A percentile compares a stretch with the other conserved stretches of the same genome.
These are phyloP conservation scores for Rubia balearica DNA, from an alignment of 305 asterid genomes.

Conservation along the genomic window DNA sequence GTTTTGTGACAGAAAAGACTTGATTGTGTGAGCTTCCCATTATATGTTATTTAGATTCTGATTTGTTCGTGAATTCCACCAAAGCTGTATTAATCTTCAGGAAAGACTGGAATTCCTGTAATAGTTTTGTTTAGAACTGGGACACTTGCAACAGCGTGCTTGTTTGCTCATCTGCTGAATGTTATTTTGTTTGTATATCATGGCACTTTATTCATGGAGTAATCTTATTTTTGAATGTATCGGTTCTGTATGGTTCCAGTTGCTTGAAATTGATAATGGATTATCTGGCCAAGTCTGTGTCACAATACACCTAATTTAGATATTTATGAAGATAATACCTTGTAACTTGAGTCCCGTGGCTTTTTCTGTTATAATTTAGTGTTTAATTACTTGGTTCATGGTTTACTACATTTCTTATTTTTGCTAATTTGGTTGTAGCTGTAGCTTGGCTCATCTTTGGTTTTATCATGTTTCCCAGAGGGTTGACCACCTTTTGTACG, in stretches of 20 bases:
- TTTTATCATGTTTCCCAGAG: not conserved
- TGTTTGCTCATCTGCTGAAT: no score
- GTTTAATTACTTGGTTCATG: not conserved
- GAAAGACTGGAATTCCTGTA: not conserved
- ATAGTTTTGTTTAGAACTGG: no score
- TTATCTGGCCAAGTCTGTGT: not conserved
- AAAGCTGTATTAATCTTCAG: not conserved
- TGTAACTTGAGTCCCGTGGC: not conserved
- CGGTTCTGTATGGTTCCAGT: not conserved
- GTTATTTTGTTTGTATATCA: not conserved
- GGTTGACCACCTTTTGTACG: not conserved
- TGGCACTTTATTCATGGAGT: not conserved
- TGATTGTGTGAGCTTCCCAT: not conserved
- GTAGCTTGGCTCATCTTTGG: not conserved
- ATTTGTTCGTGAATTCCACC: not conserved
- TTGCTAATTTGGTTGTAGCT: not conserved
- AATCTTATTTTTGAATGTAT: not conserved
- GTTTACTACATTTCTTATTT: not conserved
- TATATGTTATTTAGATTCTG: no score
- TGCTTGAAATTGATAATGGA: not conserved
- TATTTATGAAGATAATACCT: not conserved
- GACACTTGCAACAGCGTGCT: no score
- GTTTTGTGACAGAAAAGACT: not conserved
- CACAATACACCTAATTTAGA: not conserved
- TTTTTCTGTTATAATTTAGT: not conserved